Conservation (phyloP, 768 basidiomycete species). For the Boletus edulis region DNA sequence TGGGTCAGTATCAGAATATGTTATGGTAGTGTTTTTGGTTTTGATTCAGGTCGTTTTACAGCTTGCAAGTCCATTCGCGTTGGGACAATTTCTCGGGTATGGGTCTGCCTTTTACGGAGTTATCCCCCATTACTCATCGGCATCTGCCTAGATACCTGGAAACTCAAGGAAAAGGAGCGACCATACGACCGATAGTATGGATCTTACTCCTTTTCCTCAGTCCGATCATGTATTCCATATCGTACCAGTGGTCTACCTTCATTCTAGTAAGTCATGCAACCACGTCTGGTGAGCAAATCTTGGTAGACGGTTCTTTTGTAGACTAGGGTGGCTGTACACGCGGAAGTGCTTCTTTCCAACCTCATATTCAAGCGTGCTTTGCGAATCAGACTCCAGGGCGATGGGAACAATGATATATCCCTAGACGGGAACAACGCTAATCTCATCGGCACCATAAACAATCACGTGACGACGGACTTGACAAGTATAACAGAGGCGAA, state of each 20-base stretch:
- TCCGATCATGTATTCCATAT: slow-evolving; percentile 40
- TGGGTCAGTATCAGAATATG: slow-evolving; percentile 2
- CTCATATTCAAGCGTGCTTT: slow-evolving; percentile 56
- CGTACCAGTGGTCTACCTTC: slow-evolving; percentile 53
- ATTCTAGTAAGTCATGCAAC: slow-evolving; percentile 14
- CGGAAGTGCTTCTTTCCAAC: slow-evolving; percentile 53
- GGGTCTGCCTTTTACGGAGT: not conserved
- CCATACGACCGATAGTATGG: slow-evolving; percentile 68
- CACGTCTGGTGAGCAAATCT: not conserved
- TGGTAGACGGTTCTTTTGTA: not conserved
- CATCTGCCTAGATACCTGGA: slow-evolving; percentile 51
- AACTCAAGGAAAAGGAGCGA: slow-evolving; percentile 43
- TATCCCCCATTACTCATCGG: not conserved
- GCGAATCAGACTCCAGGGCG: slow-evolving; percentile 42
- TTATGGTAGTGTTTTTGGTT: not conserved
- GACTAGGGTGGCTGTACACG: slow-evolving; percentile 45
- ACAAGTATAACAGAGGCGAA: slow-evolving; percentile 10
- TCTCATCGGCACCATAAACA: slow-evolving; percentile 75
- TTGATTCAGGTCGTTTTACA: not conserved
- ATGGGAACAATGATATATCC: slow-evolving; percentile 1
- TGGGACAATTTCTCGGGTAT: slow-evolving; percentile 8
- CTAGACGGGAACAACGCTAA: slow-evolving; percentile 31
- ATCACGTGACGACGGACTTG: slow-evolving; percentile 55
- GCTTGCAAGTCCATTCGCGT: slow-evolving; percentile 5
- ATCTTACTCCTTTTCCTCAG: slow-evolving; percentile 50